phyloP scores from a whole-genome alignment of 371 early-diverging fungal species.

The Zychaea mexicana region DNA sequence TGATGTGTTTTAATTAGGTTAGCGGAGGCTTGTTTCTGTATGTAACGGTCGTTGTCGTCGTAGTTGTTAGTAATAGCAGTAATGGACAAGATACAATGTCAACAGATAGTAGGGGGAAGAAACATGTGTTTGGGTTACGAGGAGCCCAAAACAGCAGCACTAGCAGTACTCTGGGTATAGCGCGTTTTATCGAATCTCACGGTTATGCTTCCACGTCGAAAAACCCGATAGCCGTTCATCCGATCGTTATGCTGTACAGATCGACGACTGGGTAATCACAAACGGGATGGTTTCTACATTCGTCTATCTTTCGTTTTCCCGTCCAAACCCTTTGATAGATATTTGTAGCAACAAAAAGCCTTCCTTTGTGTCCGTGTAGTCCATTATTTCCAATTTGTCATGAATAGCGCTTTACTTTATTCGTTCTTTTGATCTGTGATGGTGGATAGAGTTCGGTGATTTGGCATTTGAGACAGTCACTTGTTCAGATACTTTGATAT shows the following conservation, averaged over 20 bases:
- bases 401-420: too few species aligned
- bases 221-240: slow-evolving; percentile 15
- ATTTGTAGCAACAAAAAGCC: too few species aligned
- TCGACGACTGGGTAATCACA: neutral
- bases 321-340: too few species aligned
- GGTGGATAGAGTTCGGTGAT: too few species aligned
- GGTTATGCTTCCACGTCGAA: neutral
- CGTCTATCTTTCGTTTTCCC: neutral
- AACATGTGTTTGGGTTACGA: too few species aligned
- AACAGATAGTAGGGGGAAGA: too few species aligned
- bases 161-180: neutral
- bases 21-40: slow-evolving; percentile 12
- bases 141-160: too few species aligned
- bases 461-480: neutral
- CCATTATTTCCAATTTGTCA: neutral
- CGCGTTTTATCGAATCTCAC: neutral
- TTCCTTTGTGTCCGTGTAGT: neutral
- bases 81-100: too few species aligned
- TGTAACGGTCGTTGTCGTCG: slow-evolving; percentile 4
- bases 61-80: too few species aligned
- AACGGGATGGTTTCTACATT: neutral
- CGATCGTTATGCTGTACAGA: slow-evolving; percentile 1
- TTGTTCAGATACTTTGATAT: neutral
- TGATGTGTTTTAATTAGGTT: slow-evolving; percentile 1
- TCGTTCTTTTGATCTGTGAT: too few species aligned